Base-by-base conservation (phyloP, 2,329 filamentous ascomycete species). In the Pseudocercospora fijiensis region DNA sequence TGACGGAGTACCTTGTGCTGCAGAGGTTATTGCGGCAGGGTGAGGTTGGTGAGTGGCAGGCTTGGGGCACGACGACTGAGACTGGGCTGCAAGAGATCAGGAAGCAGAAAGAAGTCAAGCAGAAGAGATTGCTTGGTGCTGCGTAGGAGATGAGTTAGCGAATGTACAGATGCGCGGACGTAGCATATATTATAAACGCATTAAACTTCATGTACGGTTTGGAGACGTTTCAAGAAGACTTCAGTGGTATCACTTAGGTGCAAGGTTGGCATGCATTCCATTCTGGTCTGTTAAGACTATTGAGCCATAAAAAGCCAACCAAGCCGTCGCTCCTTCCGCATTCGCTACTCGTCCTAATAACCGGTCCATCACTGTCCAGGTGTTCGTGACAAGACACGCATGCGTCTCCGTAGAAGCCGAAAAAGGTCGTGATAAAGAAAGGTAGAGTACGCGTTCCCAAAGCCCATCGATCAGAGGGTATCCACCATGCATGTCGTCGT, bases 1-100 rank as follows among this genome's bases (percentile, higher is more conserved):
- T 77, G 65, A 76, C 74, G 1, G 83, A 85, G 70, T 83, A 84
- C 65, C 69, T 84, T 28, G 82, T 84, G 13, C 69, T 84, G 24
- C 82, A 84, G 74, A 78, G 79, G 71, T 66, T 79, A 33, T 71
- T 78, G 37, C 75, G 78, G 70, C 74, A 74, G 47, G 55, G 63
- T 28, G 73, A 78, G 64, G 74, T 79, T 45, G 74, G 75, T 11
- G 72, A 76, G 16, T 85, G 83, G 83, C 79, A 77, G 66, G 71
- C 84, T 57, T 84, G 82, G 83, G 83, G 83, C 3, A 77, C 78
- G 61, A 70, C 77, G 52, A 76, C 76, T 27, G 78, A 81, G 64
- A 81, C 77, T 7, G 78, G 74, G 18, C 53, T 80, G 56, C 70
- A 77, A 13, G 74, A 77, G 61, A 65, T 82, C 18, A 69, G 73